Evolutionary conservation across 2,329 filamentous ascomycete genomes (phyloP), one percentile per base, ranked within the genome.

Genomic region (Huntiella abstrusa): DNA sequence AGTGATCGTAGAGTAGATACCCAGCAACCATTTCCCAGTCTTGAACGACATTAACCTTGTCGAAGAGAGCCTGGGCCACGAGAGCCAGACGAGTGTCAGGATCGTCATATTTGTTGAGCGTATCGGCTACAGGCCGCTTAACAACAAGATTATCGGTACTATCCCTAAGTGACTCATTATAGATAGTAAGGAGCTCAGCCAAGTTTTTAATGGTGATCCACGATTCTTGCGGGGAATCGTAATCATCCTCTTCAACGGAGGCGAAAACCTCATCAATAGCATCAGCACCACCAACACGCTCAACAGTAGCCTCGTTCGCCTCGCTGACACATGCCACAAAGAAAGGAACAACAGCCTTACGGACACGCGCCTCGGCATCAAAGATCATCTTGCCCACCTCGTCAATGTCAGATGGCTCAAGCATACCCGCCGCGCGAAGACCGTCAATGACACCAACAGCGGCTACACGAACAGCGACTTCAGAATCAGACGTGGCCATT

Each of bases 141-240:
- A 49, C 33, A 33, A 49, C 37, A 2, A 46, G 33, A 11, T 47
- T 48, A 15, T 50, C 49, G 6, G 41, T 16, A 33, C 45, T 37
- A 15, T 49, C 41, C 5, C 13, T 34, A 12, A 50, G 47, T 7
- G 49, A 45, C 12, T 34, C 7, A 57, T 95, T 85, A 56, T 95
- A 96, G 7, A 75, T 73, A 32, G 82, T 73, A 19, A 98, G 68
- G 8, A 83, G 80, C 59, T 94, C 85, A 2, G 82, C 83, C 11
- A 98, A 68, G 53, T 82, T 88, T 62, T 96, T 98, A 57, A 92
- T 75, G 57, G 83, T 85, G 55, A 96, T 74, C 91, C 91, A 98
- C 52, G 82, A 80, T 40, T 77, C 68, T 51, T 82, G 78, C 2
- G 87, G 83, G 2, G 76, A 75, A 45, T 83, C 77, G 51, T 77